Evolutionary conservation across 2,329 filamentous ascomycete genomes (phyloP).

Genomic region (Aspergillus flavus): DNA sequence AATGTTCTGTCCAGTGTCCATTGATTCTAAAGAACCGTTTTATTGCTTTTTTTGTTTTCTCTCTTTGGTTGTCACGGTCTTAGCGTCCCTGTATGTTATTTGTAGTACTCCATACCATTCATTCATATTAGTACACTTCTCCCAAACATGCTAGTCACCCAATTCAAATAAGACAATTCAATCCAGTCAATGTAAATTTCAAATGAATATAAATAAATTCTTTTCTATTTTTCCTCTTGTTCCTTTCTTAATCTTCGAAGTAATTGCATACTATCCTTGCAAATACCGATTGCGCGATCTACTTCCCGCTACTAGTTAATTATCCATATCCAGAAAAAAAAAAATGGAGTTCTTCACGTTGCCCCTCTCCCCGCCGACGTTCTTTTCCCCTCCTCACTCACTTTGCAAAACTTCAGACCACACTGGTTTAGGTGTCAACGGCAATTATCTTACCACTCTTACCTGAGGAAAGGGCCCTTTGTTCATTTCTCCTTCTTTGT

Average conservation of each 20-base stretch:
- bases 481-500: not conserved
- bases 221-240: not conserved
- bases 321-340: not conserved
- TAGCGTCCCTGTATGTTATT: too few species aligned
- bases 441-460: not conserved
- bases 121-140: too few species aligned
- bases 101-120: too few species aligned
- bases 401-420: not conserved
- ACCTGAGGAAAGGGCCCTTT: not conserved
- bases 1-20: slow-evolving; percentile 11
- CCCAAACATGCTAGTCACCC: not conserved
- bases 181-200: not conserved
- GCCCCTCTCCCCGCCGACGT: slow-evolving; percentile 4
- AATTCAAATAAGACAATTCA: not conserved
- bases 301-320: not conserved
- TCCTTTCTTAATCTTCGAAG: not conserved
- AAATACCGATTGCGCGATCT: not conserved
- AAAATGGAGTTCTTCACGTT: not conserved
- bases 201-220: too few species aligned
- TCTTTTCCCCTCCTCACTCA: not conserved
- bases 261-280: not conserved
- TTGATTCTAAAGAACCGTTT: not conserved
- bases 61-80: not conserved
- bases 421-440: not conserved
- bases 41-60: not conserved